Conservation (phyloP, 1,284 basidiomycete species). For the Ceratobasidium sp. region DNA sequence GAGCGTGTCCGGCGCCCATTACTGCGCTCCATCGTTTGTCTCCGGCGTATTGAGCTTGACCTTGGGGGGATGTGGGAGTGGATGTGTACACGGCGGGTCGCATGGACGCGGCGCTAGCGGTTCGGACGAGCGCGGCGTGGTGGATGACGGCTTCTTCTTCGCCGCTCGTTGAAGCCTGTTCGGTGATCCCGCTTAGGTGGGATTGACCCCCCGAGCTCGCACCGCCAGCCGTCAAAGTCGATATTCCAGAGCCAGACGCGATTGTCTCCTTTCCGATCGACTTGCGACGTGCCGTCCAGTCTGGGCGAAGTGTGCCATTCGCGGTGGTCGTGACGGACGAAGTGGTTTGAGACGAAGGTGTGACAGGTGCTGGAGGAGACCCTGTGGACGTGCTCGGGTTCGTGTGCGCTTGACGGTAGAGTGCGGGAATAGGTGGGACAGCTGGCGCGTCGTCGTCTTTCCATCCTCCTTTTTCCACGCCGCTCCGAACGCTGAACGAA, state of each 20-base stretch:
- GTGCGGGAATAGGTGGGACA: constrained; percentile 28
- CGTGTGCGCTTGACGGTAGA: constrained; percentile 4
- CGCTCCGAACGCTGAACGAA: constrained; percentile 36
- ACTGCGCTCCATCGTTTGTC: background rate
- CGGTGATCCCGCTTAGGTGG: constrained; percentile 20
- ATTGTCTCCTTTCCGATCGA: constrained; percentile 12
- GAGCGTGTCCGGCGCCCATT: constrained; percentile 1
- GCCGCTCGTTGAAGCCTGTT: background rate
- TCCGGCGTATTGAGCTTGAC: background rate
- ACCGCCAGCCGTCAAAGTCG: background rate
- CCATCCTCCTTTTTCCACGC: constrained; percentile 1
- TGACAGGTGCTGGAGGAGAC: constrained; percentile 8
- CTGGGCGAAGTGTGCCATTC: constrained; percentile 6
- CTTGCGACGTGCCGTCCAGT: background rate
- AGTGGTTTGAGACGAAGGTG: background rate
- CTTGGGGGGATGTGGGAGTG: background rate
- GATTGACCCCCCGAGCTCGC: background rate
- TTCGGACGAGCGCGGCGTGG: constrained; percentile 39
- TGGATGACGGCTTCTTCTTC: constrained; percentile 24
- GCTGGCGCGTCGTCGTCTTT: background rate
- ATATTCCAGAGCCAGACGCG: background rate
- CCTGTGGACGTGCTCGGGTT: background rate
- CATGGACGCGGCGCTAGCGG: constrained; percentile 14
- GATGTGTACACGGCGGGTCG: constrained; percentile 30
- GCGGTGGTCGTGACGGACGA: background rate